Evolutionary conservation across 2,329 filamentous ascomycete species (phyloP).

Genomic region (Neonectria magnoliae): DNA sequence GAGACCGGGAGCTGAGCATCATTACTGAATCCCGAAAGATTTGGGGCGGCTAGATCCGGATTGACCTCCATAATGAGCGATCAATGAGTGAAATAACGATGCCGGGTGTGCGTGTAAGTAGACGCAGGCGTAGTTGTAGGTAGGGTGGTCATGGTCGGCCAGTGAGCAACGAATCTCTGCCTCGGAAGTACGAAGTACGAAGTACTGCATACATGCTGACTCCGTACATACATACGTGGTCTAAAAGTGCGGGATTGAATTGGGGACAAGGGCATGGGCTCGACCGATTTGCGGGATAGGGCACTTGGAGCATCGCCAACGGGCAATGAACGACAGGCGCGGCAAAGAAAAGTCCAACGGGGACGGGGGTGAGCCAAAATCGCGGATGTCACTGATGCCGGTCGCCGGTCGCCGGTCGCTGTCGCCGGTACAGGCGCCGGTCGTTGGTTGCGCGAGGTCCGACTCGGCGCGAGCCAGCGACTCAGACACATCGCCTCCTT

Average conservation of each 20-base stretch:
- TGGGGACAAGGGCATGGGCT: constrained; percentile 27
- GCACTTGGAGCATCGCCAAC: constrained; percentile 9
- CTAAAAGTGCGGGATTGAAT: constrained; percentile 9
- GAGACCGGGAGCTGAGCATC: constrained; percentile 13
- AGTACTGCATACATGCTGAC: neutral
- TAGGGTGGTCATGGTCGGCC: neutral
- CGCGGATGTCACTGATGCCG: constrained; percentile 13
- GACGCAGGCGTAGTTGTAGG: neutral
- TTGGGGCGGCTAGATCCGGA: constrained; percentile 14
- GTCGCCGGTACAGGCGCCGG: constrained; percentile 1
- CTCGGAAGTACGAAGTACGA: neutral
- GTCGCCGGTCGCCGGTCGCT: constrained; percentile 14
- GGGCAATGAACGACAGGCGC: constrained; percentile 30
- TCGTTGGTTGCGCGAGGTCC: constrained; percentile 2
- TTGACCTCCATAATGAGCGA: constrained; percentile 4
- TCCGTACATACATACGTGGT: neutral
- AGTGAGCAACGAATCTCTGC: neutral
- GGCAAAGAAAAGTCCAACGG: constrained; percentile 17
- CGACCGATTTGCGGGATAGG: constrained; percentile 7
- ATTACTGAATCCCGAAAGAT: constrained; percentile 11
- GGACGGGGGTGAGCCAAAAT: constrained; percentile 10
- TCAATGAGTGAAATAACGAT: neutral
- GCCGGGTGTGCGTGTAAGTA: constrained; percentile 3
- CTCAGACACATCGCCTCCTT: constrained; percentile 12
- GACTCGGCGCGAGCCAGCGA: constrained; percentile 13